Base-by-base conservation (phyloP, 2,329 filamentous ascomycete genomes). In the Ophiocordyceps sinensis region DNA sequence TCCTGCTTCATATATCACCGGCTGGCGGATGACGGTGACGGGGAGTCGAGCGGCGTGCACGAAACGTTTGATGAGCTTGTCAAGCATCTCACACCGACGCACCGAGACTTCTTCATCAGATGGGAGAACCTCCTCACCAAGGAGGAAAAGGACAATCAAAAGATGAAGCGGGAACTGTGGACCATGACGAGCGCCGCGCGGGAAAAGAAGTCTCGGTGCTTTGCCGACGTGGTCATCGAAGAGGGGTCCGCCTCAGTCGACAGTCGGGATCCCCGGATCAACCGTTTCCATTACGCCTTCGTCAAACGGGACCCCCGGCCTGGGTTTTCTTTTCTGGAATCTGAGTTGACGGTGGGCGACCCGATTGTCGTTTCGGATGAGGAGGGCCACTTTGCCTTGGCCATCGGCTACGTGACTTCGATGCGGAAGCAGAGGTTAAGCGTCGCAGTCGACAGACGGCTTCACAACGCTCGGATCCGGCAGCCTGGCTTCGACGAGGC, bases 351-450 rank as follows among this genome's bases (percentile, higher is more conserved):
- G 2, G 71, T 85, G 23, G 89, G 89, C 35, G 91, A 98, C 54
- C 89, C 91, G 0, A 80, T 96, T 39, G 91, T 98, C n/a, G 75
- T 98, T 4, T 96, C 91, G 0, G 91, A 95, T 51, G 91, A 98
- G 58, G 72, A 85, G 45, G 91, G 91, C 0, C 91, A 98, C 57
- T 98, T 94, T 65, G 89, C 89, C 1, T 72, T 98, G 32, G 88
- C 89, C 0, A 86, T 94, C 49, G 91, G 91, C 3, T 98, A 85
- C 52, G 84, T 95, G 9, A 83, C 82, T 0, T 75, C 83, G 31
- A 78, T 93, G 28, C 76, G 75, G 44, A 83, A 79, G 54, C 73
- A 77, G 35, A 73, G 78, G 45, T 86, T 98, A 49, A 85, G 79
- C 13, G 86, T 96, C 14, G 85, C 85, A 4, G 88, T 98, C 9